Percentiles rank a stretch among this genome's conserved stretches.
These are phyloP conservation scores for Spirogloea muscicola DNA, from an alignment of 139 green algal genomes.

Conservation along the genomic window DNA sequence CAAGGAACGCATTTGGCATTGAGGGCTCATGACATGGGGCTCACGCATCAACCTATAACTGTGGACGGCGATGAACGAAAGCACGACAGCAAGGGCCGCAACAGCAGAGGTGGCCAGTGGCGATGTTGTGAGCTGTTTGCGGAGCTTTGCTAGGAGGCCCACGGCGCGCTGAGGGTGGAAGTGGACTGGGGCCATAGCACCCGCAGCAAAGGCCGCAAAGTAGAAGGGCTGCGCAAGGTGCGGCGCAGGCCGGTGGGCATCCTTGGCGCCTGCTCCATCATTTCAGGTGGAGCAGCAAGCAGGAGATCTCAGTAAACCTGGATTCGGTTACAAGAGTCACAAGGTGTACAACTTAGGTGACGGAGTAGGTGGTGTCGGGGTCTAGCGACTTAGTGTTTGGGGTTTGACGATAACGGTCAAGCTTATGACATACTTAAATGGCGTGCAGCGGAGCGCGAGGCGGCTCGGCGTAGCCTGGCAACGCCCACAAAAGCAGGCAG, in stretches of 20 bases:
- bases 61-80: background rate
- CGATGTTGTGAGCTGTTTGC: background rate
- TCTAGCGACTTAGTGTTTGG: too few relatives aligned
- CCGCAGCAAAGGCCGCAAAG: constrained; percentile 59
- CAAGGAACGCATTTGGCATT: background rate
- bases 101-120: background rate
- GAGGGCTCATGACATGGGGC: too few relatives aligned
- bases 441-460: too few relatives aligned
- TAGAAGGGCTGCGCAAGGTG: constrained; percentile 82
- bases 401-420: too few relatives aligned
- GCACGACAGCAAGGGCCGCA: background rate
- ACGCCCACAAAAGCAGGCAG: too few relatives aligned
- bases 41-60: constrained; percentile 23
- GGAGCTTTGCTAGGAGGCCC: background rate
- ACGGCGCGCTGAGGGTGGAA: constrained; percentile 1
- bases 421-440: too few relatives aligned
- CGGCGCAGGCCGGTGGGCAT: constrained; percentile 62
- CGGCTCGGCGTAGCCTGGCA: too few relatives aligned
- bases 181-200: constrained; percentile 52
- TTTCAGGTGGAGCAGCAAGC: too few relatives aligned
- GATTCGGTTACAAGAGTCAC: too few relatives aligned
- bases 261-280: constrained; percentile 39
- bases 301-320: too few relatives aligned
- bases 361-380: too few relatives aligned
- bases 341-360: too few relatives aligned